Conservation (phyloP, 352 stramenopile genomes). For the Pythium vanterpoolii region DNA sequence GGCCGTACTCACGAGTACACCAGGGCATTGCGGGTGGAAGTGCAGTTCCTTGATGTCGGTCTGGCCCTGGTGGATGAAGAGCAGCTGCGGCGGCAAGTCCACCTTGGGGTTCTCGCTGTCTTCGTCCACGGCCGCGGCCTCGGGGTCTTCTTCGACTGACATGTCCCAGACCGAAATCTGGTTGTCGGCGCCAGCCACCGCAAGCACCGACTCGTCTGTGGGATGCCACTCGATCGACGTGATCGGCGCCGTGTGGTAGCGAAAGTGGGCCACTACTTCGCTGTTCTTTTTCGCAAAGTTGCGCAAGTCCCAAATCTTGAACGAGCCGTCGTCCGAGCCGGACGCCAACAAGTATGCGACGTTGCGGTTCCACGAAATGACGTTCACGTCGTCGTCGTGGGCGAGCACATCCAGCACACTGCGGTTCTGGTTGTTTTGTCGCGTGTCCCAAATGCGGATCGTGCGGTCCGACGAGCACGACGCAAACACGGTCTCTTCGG, state of each 20-base stretch:
- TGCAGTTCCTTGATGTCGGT: conserved; percentile 99
- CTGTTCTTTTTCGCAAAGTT: conserved; percentile 83
- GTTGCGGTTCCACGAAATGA: conserved; percentile 98
- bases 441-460: conserved; percentile 97
- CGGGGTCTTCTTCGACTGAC: conserved; percentile 97
- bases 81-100: conserved; percentile 96
- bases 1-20: conserved; percentile 95
- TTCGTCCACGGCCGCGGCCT: conserved; percentile 45
- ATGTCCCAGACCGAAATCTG: conserved; percentile 99
- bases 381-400: conserved; percentile 98
- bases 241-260: conserved; percentile 95
- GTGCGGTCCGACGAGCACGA: conserved; percentile 93
- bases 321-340: conserved; percentile 96
- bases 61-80: conserved; percentile 99
- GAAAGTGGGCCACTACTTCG: conserved; percentile 92
- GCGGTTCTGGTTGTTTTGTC: conserved; percentile 80
- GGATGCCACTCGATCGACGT: conserved; percentile 99
- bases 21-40: conserved; percentile 98
- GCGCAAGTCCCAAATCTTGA: conserved; percentile 97
- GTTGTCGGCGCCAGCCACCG: conserved; percentile 93
- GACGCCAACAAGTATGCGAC: conserved; percentile 97
- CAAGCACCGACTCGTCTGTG: conserved; percentile 98
- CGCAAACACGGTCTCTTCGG: conserved; percentile 95
- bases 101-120: conserved; percentile 57
- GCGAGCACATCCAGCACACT: conserved; percentile 93